These are phyloP conservation scores for Jackrogersella multiformis DNA, from an alignment of 495 filamentous ascomycete species.

Conservation along the genomic window DNA sequence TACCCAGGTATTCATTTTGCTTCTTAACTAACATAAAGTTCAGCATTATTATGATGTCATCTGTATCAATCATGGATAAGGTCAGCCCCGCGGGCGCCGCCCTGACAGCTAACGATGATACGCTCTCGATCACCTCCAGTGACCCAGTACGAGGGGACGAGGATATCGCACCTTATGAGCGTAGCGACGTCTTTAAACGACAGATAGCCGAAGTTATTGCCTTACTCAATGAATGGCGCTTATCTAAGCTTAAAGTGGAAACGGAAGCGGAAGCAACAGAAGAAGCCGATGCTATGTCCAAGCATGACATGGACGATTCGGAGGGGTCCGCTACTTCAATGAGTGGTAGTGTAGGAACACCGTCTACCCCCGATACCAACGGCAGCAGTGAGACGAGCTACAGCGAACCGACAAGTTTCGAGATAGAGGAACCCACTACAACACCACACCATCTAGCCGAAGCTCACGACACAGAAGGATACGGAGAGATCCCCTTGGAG, in stretches of 20 bases:
- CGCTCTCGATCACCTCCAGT: background rate
- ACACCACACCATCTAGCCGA: background rate
- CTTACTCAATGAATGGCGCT: background rate
- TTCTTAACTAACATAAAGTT: background rate
- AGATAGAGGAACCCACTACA: background rate
- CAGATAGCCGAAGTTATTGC: background rate
- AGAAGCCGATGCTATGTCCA: background rate
- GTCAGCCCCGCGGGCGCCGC: background rate
- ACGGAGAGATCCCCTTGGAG: slow-evolving; percentile 22
- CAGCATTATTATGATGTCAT: background rate
- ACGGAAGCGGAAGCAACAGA: background rate
- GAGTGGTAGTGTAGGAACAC: background rate
- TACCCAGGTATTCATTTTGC: background rate
- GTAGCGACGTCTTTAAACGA: background rate
- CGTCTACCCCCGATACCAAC: too few species aligned
- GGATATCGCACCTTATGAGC: background rate
- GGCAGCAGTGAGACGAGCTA: too few species aligned
- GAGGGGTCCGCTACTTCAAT: background rate
- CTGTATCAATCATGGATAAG: background rate
- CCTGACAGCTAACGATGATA: background rate
- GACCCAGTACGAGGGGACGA: background rate
- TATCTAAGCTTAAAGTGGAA: background rate
- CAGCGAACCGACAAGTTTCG: background rate
- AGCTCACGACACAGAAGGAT: background rate
- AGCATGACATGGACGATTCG: background rate